Conservation (phyloP, 805 yeast genomes). For the Kodamaea neixiangensis region DNA sequence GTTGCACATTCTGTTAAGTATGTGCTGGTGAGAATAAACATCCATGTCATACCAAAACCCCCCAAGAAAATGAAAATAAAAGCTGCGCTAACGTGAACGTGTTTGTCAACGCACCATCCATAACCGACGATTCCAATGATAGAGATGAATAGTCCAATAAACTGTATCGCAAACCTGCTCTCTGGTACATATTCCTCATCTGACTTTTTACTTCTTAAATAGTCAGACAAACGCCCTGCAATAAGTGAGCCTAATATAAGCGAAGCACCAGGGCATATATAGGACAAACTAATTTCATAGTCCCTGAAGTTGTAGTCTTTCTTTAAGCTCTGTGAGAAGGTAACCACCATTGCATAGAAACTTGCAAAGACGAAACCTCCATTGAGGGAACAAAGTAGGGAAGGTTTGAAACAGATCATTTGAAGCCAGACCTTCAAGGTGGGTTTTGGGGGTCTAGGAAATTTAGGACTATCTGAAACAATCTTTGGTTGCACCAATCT, state of each 20-base stretch:
- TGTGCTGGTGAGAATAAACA: conserved; percentile 53
- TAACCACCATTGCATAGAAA: conserved; percentile 55
- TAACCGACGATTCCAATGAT: conserved; percentile 50
- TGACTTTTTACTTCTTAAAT: conserved; percentile 21
- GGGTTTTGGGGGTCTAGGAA: conserved; percentile 50
- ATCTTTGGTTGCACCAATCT: conserved; percentile 24
- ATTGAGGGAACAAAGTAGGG: conserved; percentile 45
- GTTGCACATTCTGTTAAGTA: conserved; percentile 53
- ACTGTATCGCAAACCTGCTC: conserved; percentile 44
- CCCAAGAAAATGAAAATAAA: conserved; percentile 46
- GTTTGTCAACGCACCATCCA: conserved; percentile 52
- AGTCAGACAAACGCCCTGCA: conserved; percentile 53
- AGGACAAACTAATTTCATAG: conserved; percentile 45
- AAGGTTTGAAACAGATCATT: conserved; percentile 44
- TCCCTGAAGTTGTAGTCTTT: conserved; percentile 36
- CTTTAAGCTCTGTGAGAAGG: conserved; percentile 44
- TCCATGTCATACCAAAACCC: conserved; percentile 59
- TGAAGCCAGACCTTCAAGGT: conserved; percentile 36
- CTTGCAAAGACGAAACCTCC: conserved; percentile 55
- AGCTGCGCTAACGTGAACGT: conserved; percentile 39
- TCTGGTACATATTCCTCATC: conserved; percentile 45
- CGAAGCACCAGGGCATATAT: conserved; percentile 55
- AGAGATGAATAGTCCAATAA: conserved; percentile 44
- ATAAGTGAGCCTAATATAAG: conserved; percentile 49
- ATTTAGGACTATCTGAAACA: conserved; percentile 24